Percentiles rank a stretch among this genome's conserved stretches.
phyloP scores from a whole-genome alignment of 768 basidiomycete genomes.

The Russula griseocarnosa region DNA sequence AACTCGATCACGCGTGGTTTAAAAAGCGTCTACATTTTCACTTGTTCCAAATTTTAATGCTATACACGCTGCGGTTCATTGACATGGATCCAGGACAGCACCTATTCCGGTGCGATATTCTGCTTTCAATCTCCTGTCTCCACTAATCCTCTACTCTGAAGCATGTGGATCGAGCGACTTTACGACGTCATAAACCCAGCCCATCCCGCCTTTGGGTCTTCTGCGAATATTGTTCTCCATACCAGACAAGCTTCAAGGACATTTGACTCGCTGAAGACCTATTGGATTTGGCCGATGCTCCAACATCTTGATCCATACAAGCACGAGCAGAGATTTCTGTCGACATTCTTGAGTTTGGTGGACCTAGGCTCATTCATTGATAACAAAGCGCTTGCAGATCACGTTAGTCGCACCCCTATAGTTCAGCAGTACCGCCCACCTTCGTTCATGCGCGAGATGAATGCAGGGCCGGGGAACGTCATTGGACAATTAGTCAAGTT shows the following conservation, averaged over 20 bases:
- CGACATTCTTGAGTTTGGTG: conserved; percentile 16
- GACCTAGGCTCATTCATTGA: conserved; percentile 27
- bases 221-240: not conserved
- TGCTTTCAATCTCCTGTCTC: not conserved
- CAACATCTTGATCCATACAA: not conserved
- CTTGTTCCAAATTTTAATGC: conserved; percentile 15
- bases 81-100: not conserved
- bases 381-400: conserved; percentile 9
- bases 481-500: conserved; percentile 12
- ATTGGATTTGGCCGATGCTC: conserved; percentile 23
- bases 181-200: conserved; percentile 22
- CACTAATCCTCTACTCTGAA: not conserved
- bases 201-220: conserved; percentile 17
- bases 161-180: conserved; percentile 24
- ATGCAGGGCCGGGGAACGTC: not conserved
- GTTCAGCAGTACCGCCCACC: not conserved
- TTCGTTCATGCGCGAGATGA: conserved; percentile 6
- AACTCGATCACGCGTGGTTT: conserved; percentile 18
- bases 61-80: conserved; percentile 1
- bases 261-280: conserved; percentile 10
- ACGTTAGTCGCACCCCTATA: conserved; percentile 10
- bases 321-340: conserved; percentile 5
- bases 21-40: conserved; percentile 20
- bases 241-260: conserved; percentile 2
- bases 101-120: conserved; percentile 3